Evolutionary conservation across 2,329 filamentous ascomycete genomes (phyloP), one percentile per base, ranked within the genome.

Genomic region (Piedraia hortae): DNA sequence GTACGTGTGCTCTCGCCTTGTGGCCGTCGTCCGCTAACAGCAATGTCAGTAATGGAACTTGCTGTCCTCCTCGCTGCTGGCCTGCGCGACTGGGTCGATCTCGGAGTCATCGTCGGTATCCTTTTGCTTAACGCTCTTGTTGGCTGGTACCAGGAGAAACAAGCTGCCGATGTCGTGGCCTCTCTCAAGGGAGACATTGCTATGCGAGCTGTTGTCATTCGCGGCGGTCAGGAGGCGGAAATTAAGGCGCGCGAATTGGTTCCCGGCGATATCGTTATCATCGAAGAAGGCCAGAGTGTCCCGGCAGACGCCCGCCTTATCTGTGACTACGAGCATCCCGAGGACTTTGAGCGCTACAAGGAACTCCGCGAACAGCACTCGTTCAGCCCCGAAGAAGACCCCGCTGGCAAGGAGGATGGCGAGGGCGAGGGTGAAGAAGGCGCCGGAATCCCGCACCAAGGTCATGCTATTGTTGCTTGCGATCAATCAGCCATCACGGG

Each of bases 401-500:
- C 56, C 32, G 59, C 56, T 34, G 59, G 60, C 31, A 57, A 51
- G 29, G 54, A 59, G 39, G 59, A 60, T 38, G 57, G 66, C 34
- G 58, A 62, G 35, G 50, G 48, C 25, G 49, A 50, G 16, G 54
- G 57, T 19, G 62, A 63, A 14, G 54, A 56, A 19, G 61, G 62
- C 15, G 56, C 59, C 19, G 62, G 65, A 25, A 55, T 59, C 25
- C 53, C 53, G 38, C 62, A 61, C 41, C 59, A 56, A 32, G 68
- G 68, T 33, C 59, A 64, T 37, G 54, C 64, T 29, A 57, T 75
- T 34, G 51, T 74, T 38, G 69, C 70, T 32, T 62, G 63, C 36
- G 70, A 77, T 53, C 69, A 75, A 51, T 74, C 69, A 41, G 69
- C 70, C 47, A 75, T 77, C 47, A 75, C 70, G 35, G 70, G 70